Evolutionary conservation across 2,329 filamentous ascomycete genomes (phyloP), one percentile per base, ranked within the genome.

Genomic region (Didymella pinodella): DNA sequence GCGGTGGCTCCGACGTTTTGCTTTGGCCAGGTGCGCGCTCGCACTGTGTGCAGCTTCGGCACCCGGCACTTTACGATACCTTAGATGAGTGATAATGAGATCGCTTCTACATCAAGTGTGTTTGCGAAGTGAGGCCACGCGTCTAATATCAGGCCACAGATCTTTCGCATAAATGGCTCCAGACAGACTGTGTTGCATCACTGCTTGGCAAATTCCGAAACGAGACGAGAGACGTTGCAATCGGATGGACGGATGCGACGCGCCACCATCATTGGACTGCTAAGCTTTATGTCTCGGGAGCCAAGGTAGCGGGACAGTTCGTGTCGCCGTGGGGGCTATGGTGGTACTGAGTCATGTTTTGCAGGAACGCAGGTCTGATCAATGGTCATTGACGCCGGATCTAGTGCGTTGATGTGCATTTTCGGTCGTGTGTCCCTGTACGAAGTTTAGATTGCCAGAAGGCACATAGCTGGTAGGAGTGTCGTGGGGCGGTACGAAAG

Each of bases 211-310:
- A 18, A 32, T 41, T 26, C 25, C 32, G 32, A 56, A 34, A 50
- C 54, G 47, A 50, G 31, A 50, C 46, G n/a, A 0, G 4, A 7
- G 16, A 14, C 20, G 54, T 47, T n/a, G 25, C 48, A 56, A 18
- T 20, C 32, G 41, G 48, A 14, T 28, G 12, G n/a, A 7, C 25
- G 4, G 22, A 38, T 26, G 40, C 54, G 40, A 3, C 40, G 40
- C 48, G 48, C 48, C 54, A 57, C 48, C 54, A 51, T 7, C 36
- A 41, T 41, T 10, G 16, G 31, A 25, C 10, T 46, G 48, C 47
- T 51, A 57, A 57, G 54, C 54, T 51, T 51, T 57, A 18, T 25
- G 54, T 57, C 54, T 44, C 32, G 41, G 48, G 34, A 57, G 54
- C 48, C 43, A 51, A 57, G 54, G 14, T 43, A 12, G 20, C 38